phyloP scores from a whole-genome alignment of 306 rosid species.

The Corylus heterophylla region DNA sequence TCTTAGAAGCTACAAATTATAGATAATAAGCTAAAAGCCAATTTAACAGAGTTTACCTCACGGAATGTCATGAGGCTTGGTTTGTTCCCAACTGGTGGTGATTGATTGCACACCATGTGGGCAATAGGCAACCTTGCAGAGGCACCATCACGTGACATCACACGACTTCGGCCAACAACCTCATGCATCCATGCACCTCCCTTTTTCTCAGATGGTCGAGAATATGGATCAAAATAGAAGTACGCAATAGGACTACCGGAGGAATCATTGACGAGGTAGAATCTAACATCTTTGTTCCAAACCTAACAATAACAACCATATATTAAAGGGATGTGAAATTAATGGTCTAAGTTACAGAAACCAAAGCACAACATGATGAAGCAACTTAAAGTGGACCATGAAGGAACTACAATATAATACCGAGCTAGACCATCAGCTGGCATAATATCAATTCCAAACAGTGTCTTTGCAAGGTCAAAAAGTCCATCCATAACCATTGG shows the following conservation, averaged over 20 bases:
- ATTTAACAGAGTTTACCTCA: slow-evolving; percentile 60
- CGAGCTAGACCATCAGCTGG: slow-evolving; percentile 89
- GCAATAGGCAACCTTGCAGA: slow-evolving; percentile 92
- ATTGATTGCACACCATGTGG: slow-evolving; percentile 97
- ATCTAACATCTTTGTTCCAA: slow-evolving; percentile 88
- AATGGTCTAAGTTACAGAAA: slow-evolving; percentile 7
- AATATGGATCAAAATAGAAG: slow-evolving; percentile 93
- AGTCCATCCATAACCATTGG: slow-evolving; percentile 94
- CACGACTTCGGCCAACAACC: slow-evolving; percentile 85
- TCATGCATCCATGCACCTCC: slow-evolving; percentile 99
- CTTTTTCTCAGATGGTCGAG: slow-evolving; percentile 90
- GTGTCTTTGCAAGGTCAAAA: slow-evolving; percentile 78
- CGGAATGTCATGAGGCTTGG: slow-evolving; percentile 97
- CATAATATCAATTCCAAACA: slow-evolving; percentile 81
- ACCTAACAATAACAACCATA: slow-evolving; percentile 49
- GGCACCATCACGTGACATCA: slow-evolving; percentile 77
- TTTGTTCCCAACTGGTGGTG: slow-evolving; percentile 89
- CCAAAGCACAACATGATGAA: slow-evolving; percentile 13
- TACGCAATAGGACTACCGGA: slow-evolving; percentile 76
- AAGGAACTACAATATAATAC: slow-evolving; percentile 35
- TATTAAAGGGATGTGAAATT: slow-evolving; percentile 26
- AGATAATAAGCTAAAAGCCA: neutral
- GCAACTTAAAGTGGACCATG: neutral
- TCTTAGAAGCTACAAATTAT: neutral
- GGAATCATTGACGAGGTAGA: slow-evolving; percentile 75